phyloP scores from a whole-genome alignment of 345 rosid species.

The Acer yangbiense region DNA sequence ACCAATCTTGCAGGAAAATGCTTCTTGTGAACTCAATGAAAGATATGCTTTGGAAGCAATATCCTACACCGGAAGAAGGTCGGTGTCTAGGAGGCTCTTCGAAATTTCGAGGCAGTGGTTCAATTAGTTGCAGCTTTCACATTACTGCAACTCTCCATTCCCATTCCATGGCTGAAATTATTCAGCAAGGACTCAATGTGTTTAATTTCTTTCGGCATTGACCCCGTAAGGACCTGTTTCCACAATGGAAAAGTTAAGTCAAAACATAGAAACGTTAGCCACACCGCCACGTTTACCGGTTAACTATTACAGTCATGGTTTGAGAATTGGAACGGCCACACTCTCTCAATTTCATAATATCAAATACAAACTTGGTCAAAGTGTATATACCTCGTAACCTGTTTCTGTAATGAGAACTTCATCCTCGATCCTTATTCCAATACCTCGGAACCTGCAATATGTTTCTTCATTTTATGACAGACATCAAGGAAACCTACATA shows the following conservation, averaged over 20 bases:
- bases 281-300: background rate
- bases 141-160: background rate
- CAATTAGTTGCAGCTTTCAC: slow-evolving; percentile 21
- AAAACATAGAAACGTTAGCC: background rate
- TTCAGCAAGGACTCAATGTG: slow-evolving; percentile 76
- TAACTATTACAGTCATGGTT: background rate
- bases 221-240: slow-evolving; percentile 86
- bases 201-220: slow-evolving; percentile 89
- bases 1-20: background rate
- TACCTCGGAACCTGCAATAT: slow-evolving; percentile 68
- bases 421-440: slow-evolving; percentile 94
- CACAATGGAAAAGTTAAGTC: background rate
- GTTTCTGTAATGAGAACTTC: slow-evolving; percentile 93
- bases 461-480: background rate
- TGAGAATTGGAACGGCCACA: background rate
- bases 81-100: background rate
- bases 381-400: slow-evolving; percentile 72
- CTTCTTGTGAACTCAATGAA: background rate
- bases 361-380: background rate
- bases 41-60: background rate
- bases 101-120: background rate
- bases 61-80: background rate
- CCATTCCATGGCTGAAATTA: slow-evolving; percentile 40
- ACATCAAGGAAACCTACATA: background rate
- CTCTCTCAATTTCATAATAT: background rate